Conservation (phyloP, 768 basidiomycete species). For the Lepiota venenata region DNA sequence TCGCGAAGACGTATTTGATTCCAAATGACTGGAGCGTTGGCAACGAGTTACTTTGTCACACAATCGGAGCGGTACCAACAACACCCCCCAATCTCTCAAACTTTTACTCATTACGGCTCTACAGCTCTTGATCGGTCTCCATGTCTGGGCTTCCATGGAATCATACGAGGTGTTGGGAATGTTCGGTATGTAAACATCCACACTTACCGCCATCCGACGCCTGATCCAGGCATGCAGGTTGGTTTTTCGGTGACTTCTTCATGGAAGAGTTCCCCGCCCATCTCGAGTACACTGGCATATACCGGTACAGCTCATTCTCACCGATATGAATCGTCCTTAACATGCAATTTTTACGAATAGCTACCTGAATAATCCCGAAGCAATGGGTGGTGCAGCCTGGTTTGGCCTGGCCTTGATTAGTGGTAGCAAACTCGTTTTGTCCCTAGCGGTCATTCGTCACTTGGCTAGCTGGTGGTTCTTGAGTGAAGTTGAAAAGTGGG, state of each 20-base stretch:
- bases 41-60: slow-evolving; percentile 83
- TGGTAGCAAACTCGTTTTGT: slow-evolving; percentile 86
- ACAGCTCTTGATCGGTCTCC: slow-evolving; percentile 80
- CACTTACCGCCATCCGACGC: neutral
- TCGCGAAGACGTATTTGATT: slow-evolving; percentile 85
- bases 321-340: neutral
- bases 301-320: slow-evolving; percentile 50
- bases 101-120: slow-evolving; percentile 5
- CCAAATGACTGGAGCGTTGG: slow-evolving; percentile 87
- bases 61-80: slow-evolving; percentile 72
- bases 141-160: slow-evolving; percentile 88
- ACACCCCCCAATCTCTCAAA: neutral
- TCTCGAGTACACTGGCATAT: slow-evolving; percentile 95
- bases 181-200: slow-evolving; percentile 57
- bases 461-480: slow-evolving; percentile 97
- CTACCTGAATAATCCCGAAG: slow-evolving; percentile 93
- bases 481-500: slow-evolving; percentile 85
- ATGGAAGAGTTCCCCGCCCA: slow-evolving; percentile 89
- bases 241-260: slow-evolving; percentile 99
- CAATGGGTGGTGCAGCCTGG: slow-evolving; percentile 94
- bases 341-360: slow-evolving; percentile 28
- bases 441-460: slow-evolving; percentile 80
- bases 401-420: slow-evolving; percentile 92
- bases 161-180: slow-evolving; percentile 92
- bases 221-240: slow-evolving; percentile 47